Base-by-base conservation (phyloP, 129 eudicot species). In the Centaurea solstitialis region DNA sequence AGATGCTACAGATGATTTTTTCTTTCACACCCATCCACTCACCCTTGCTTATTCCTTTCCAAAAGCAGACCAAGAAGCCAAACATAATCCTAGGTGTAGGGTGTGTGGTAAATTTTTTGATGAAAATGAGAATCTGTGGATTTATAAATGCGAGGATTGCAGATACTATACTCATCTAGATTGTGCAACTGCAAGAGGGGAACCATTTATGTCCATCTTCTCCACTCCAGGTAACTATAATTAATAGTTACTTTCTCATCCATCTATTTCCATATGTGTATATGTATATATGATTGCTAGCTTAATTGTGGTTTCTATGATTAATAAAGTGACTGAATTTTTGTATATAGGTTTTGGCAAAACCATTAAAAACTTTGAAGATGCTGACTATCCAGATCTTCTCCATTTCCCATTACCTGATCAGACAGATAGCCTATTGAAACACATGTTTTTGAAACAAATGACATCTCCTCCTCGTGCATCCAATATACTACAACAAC, bases 21-120 rank as follows among this genome's bases (percentile, higher is more conserved):
- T 57, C 65, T n/a, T 0, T 45, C 65, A 69, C 18, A 12, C 2
- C 0, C 75, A 78, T 45, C 75, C 75, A 24, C 75, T 78, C 17
- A 9, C 61, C 11, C 75, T 78, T 33, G 45, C 64, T 18, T 78
- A 78, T 33, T 68, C 81, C 6, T 11, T 66, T 67, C 67, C 74
- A 6, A 0, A 13, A 21, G 35, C 23, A 38, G 20, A 66, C 15
- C 17, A 23, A 1, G 0, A 0, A 11, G 68, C 47, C 1, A 3
- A 3, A 6, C n/a, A 3, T 43, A 0, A 6, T 57, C 65, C 65
- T 18, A 17, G 9, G 0, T 57, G 65, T 57, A 57, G 65, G 21
- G 65, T 57, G n/a, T 24, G n/a, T 10, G 24, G 23, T 10, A 1
- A 6, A 0, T 13, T 72, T 72, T 0, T 3, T 4, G 0, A 0